A percentile compares a stretch with the other conserved stretches of the same genome.
phyloP scores from a whole-genome alignment of 2,329 filamentous ascomycete species.

The Monosporascus sp. region DNA sequence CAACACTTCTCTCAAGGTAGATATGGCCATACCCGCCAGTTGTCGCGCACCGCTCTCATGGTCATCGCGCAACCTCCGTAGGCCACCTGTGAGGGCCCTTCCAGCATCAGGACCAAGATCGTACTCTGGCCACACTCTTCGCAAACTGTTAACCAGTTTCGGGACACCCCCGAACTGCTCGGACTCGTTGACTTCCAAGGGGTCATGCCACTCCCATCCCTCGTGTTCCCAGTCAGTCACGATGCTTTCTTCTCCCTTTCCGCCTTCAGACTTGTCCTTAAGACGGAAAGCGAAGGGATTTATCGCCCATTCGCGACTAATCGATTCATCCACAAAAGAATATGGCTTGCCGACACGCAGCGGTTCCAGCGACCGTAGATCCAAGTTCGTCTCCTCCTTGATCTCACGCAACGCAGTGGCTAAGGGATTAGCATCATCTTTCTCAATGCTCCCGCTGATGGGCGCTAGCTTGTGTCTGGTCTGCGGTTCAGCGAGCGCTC shows the following conservation, averaged over 20 bases:
- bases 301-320: slow-evolving; percentile 57
- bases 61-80: slow-evolving; percentile 48
- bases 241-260: slow-evolving; percentile 41
- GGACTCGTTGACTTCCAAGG: slow-evolving; percentile 41
- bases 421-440: slow-evolving; percentile 45
- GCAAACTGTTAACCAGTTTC: slow-evolving; percentile 50
- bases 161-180: slow-evolving; percentile 50
- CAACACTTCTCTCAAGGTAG: slow-evolving; percentile 43
- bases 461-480: slow-evolving; percentile 53
- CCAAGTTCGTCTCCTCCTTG: slow-evolving; percentile 56
- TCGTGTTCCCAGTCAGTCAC: slow-evolving; percentile 60
- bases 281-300: slow-evolving; percentile 58
- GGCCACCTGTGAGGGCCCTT: slow-evolving; percentile 37
- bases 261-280: slow-evolving; percentile 31
- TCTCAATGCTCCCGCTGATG: slow-evolving; percentile 57
- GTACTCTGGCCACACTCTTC: slow-evolving; percentile 55
- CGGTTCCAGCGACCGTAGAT: slow-evolving; percentile 39
- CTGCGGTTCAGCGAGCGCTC: slow-evolving; percentile 5
- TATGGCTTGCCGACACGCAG: slow-evolving; percentile 56
- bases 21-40: slow-evolving; percentile 50
- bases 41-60: slow-evolving; percentile 56
- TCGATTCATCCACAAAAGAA: slow-evolving; percentile 46
- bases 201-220: slow-evolving; percentile 52
- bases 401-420: slow-evolving; percentile 59
- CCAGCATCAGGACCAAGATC: slow-evolving; percentile 43